Base-by-base conservation (phyloP, 805 yeast genomes). In the Barnettozyma sucrosica region DNA sequence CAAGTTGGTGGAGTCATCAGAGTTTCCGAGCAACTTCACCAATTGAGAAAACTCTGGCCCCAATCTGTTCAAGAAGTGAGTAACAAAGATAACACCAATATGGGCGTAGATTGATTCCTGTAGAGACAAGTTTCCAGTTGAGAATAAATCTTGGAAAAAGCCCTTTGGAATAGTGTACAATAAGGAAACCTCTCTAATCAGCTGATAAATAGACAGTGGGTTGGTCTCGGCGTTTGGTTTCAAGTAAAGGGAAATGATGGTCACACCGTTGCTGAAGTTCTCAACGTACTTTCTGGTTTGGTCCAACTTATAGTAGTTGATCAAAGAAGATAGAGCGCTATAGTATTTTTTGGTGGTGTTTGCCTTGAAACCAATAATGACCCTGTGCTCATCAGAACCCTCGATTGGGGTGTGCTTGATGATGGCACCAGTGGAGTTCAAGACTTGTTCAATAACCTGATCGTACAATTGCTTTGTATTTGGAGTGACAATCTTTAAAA, bases 51-150 rank as follows among this genome's bases (percentile, higher is more conserved):
- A 90, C 67, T 90, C 97, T 2, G 95, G 81, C 26, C 98, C 97
- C 62, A 92, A 76, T 63, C 98, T 79, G 72, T 93, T 93, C 66
- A 92, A 77, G 71, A 92, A 93, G 68, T 93, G 98, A 32, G 95
- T 84, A 44, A 89, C 95, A 64, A 93, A 92, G 51, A 89, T 86
- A 40, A 86, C 84, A 58, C 92, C 96, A 66, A 89, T 85, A 66
- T 92, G 98, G 40, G 97, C 95, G 65, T 93, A 93, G 49, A 89
- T 83, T 41, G 90, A 81, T 69, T 93, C 99, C 69, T 92, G 98
- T 57, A 95, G 81, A 1, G 97, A 89, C 66, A 92, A 76, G 55
- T 81, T 81, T 46, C 92, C 85, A 44, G 72, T 66, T 52, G 84
- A 81, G 62, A 90, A 90, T 48, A 81, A 74, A 45, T 76, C 75